A percentile compares a stretch with the other conserved stretches of the same genome.
phyloP scores from a whole-genome alignment of 306 rosid genomes.

The Quillaja saponaria region DNA sequence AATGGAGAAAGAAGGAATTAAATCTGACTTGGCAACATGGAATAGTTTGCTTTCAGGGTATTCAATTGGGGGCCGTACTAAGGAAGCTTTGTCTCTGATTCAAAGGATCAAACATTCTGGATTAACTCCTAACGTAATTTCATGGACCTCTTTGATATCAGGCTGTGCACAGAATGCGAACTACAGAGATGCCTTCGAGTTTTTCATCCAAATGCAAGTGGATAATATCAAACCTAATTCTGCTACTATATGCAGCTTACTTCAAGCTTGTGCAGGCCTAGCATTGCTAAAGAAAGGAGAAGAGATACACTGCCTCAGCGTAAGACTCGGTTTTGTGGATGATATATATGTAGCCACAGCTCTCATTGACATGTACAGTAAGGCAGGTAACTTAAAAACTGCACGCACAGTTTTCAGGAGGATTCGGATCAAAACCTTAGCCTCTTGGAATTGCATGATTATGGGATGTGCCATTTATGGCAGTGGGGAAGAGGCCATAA shows the following conservation, averaged over 20 bases:
- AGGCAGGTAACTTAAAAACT: slow-evolving; percentile 53
- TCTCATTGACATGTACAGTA: slow-evolving; percentile 57
- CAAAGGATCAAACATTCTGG: slow-evolving; percentile 53
- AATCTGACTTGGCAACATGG: slow-evolving; percentile 74
- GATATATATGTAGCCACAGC: slow-evolving; percentile 57
- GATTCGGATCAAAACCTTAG: slow-evolving; percentile 53
- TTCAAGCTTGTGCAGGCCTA: slow-evolving; percentile 58
- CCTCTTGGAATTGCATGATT: slow-evolving; percentile 83
- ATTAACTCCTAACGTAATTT: slow-evolving; percentile 57
- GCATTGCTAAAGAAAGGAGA: slow-evolving; percentile 62
- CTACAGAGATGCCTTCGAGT: slow-evolving; percentile 40
- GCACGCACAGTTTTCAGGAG: slow-evolving; percentile 52
- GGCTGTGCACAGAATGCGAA: slow-evolving; percentile 61
- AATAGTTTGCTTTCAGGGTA: slow-evolving; percentile 65
- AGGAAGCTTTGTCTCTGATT: slow-evolving; percentile 56
- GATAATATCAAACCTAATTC: slow-evolving; percentile 59
- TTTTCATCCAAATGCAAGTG: slow-evolving; percentile 60
- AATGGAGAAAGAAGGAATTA: slow-evolving; percentile 49
- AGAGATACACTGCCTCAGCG: slow-evolving; percentile 55
- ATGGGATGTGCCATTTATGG: slow-evolving; percentile 67
- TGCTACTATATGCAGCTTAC: slow-evolving; percentile 55
- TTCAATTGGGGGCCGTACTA: slow-evolving; percentile 46
- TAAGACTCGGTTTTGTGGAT: slow-evolving; percentile 40
- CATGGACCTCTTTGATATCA: slow-evolving; percentile 78
- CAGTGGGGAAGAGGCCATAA: slow-evolving; percentile 51